phyloP scores from a whole-genome alignment of 2,329 filamentous ascomycete species.

The Sporothrix globosa region DNA sequence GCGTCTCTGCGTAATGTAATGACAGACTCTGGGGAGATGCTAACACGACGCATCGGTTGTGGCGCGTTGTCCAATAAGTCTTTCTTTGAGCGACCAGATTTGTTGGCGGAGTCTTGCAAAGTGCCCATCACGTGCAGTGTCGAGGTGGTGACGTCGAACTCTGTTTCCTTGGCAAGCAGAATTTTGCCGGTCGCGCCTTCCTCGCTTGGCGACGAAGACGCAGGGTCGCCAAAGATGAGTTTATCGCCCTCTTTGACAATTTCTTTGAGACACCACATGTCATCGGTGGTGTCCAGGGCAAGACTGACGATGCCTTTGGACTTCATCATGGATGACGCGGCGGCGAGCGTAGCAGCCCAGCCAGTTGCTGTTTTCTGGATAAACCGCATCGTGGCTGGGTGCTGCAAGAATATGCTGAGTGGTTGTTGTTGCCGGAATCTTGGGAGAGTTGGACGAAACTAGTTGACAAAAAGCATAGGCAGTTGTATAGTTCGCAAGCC shows the following conservation, averaged over 20 bases:
- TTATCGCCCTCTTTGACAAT: neutral
- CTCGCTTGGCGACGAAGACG: constrained; percentile 1
- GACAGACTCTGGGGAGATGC: constrained; percentile 17
- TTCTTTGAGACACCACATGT: constrained; percentile 20
- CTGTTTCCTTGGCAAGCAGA: constrained; percentile 14
- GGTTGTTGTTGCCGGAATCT: neutral
- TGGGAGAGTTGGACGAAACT: too few relatives aligned
- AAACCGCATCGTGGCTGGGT: constrained; percentile 10
- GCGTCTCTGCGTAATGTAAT: neutral
- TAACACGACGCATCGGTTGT: neutral
- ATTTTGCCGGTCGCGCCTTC: neutral
- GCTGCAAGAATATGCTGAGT: neutral
- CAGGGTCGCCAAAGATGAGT: constrained; percentile 2
- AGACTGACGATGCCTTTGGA: neutral
- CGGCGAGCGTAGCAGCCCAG: neutral
- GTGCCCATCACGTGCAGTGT: constrained; percentile 2
- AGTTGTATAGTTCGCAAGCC: neutral
- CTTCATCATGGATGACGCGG: neutral
- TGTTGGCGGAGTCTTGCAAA: neutral
- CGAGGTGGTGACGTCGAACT: constrained; percentile 1
- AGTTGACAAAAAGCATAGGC: too few relatives aligned
- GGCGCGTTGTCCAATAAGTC: neutral
- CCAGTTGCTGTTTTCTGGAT: neutral
- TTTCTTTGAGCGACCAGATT: neutral
- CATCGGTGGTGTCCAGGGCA: neutral